phyloP scores from a whole-genome alignment of 225 moss, liverwort and hornwort genomes.

The Pseudisothecium myosuroides region DNA sequence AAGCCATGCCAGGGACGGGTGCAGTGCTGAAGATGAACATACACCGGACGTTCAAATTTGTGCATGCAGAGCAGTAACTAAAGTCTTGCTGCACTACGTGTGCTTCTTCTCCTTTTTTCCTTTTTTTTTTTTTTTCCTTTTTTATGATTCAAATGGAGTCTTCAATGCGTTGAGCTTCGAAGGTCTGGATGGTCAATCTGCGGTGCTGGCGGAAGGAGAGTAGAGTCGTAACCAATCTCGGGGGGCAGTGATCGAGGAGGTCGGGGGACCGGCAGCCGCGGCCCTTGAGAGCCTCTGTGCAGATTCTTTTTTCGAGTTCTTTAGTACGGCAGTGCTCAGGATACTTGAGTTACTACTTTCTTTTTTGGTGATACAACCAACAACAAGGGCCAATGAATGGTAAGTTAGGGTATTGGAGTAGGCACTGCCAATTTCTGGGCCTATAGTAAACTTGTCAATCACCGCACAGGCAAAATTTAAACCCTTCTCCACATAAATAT shows the following conservation, averaged over 20 bases:
- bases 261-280: not conserved
- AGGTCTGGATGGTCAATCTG: not conserved
- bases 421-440: not conserved
- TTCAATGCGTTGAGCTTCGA: not conserved
- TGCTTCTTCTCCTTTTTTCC: too few relatives aligned
- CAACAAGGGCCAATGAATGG: not conserved
- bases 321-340: not conserved
- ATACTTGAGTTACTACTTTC: too few relatives aligned
- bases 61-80: not conserved
- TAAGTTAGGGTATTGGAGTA: not conserved
- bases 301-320: not conserved
- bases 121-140: too few relatives aligned
- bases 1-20: not conserved
- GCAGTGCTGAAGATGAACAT: not conserved
- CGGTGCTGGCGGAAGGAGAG: not conserved
- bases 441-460: too few relatives aligned
- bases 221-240: not conserved
- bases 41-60: not conserved
- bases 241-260: not conserved
- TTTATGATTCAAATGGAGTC: not conserved
- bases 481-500: too few relatives aligned
- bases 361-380: not conserved
- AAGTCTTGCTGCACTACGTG: not conserved
- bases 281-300: not conserved
- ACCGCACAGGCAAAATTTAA: too few relatives aligned